Evolutionary conservation across 345 rosid species (phyloP), one percentile per base, ranked within the genome.

Genomic region (Erodium maritimum): DNA sequence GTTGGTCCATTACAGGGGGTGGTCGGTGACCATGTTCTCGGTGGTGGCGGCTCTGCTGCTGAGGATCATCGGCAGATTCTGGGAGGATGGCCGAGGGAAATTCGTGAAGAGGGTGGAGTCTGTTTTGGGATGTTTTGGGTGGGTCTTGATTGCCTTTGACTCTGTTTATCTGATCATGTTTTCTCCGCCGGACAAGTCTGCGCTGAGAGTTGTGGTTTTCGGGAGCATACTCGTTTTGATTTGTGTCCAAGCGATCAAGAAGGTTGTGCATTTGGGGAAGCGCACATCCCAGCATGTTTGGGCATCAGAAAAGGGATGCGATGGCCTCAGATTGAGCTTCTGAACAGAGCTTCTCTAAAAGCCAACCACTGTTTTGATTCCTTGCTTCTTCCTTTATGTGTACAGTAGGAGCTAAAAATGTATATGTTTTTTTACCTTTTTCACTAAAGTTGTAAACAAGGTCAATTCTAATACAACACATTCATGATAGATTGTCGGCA

Each of bases 11-110:
- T 89, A 86, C 69, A 23, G 82, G 29, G 89, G 85, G 21, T 79
- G 85, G 75, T 89, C 91, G 1, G 60, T 62, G 2, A 79, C 95
- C 7, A 75, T 89, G 50, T 84, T 82, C 64, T 56, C 71, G 23
- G 83, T 86, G 6, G 80, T 74, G 17, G 84, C 71, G 24, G 75
- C 74, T 13, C 50, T 86, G 55, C 81, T 78, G 66, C 69, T 67
- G 57, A 86, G 91, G 67, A 78, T 80, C 24, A 29, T 74, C 29
- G 63, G 63, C 71, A 72, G 77, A 56, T 17, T 74, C 52, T 65
- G 67, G 0, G 65, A 54, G 45, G 77, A 67, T 33, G 72, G 5
- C 52, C n/a, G n/a, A n/a, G 57, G 70, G 13, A 68, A 55, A 7
- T 21, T 21, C 12, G 55, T 71, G 37, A 50, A 51, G 14, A 51